Evolutionary conservation across 148 eudicot species (phyloP), one percentile per base, ranked within the genome.

Genomic region (Dianthus caryophyllus): DNA sequence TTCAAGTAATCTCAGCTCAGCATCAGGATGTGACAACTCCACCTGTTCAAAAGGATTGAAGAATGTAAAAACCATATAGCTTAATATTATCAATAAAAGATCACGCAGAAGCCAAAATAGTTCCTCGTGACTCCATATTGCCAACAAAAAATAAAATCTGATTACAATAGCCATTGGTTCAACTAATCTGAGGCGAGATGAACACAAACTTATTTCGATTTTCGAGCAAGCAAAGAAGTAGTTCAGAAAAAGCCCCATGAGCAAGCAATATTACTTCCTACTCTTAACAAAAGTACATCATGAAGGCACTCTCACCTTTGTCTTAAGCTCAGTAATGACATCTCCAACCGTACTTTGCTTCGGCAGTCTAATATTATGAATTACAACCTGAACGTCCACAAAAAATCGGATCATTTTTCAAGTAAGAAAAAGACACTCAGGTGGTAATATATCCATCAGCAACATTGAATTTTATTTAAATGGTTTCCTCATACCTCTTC

Each of bases 1-100:
- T 81, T 93, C 96, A 66, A 93, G 84, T 63, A 93, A 65, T 68
- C 98, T 89, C 64, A 93, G 87, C 71, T 93, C 96, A 14, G 91
- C 96, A 71, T 84, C 79, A 69, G 96, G 91, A 67, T 78, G 85
- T 41, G 98, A 93, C 82, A 93, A 76, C 53, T 87, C 96, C 61
- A 83, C 98, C 98, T 93, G 79, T 68, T 27, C 58, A 66, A 33
- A 53, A 78, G 12, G 59, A 25, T 48, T 21, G 21, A 64, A 38
- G 38, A 58, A 61, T 64, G 60, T 44, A 41, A 17, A 58, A 12
- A 20, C 33, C 31, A 36, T 50, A 24, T 10, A 52, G 14, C 25
- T 43, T 47, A 58, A 17, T 41, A 8, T 51, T 47, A 39, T 31
- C 15, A 56, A 25, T 5, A 33, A 21, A 58, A 33, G 1, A 9